Base-by-base conservation (phyloP, 352 stramenopile genomes). In the Pythium pectinolyticum region DNA sequence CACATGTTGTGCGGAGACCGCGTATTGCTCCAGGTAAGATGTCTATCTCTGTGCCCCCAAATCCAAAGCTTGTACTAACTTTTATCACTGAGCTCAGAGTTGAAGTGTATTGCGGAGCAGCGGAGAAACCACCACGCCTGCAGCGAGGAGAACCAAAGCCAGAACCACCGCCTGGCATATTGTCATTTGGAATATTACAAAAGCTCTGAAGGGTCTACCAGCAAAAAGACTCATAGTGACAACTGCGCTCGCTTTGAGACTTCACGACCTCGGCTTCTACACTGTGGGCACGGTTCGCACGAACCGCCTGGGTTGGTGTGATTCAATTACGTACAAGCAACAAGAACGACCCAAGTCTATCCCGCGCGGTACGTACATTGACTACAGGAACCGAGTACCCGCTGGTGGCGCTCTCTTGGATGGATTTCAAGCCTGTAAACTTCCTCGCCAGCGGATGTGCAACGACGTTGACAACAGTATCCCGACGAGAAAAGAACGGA, bases 271-370 rank as follows among this genome's bases (percentile, higher is more conserved):
- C 37, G 43, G 52, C 0, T 31, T 64, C 0, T 72, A 70, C 32
- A 48, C 67, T 15, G 56, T 70, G 19, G 61, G 57, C 12, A 70
- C 60, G 1, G 34, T 63, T 0, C 57, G 65, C 0, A 63, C 31
- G 0, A 63, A 67, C 15, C 52, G 61, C 0, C 27, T 70, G 0
- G 64, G 65, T 3, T 69, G 46, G 47, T 66, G 57, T 32, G 52
- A 59, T 8, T 2, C 30, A 0, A 63, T 70, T 14, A 34, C 65
- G 24, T 75, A 56, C 40, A 61, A 30, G 0, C n/a, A 58, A 6
- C 69, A 63, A 17, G 56, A 35, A 2, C 50, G 46, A 14, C 60
- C 60, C 7, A 43, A 43, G 37, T 43, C 37, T 19, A 20, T 43
- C 14, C 37, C 40, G 10, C 41, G 41, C n/a, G n/a, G n/a, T n/a